Evolutionary conservation across 805 yeast genomes (phyloP), one percentile per base, ranked within the genome.

Genomic region (Metschnikowia chrysomelidarum): DNA sequence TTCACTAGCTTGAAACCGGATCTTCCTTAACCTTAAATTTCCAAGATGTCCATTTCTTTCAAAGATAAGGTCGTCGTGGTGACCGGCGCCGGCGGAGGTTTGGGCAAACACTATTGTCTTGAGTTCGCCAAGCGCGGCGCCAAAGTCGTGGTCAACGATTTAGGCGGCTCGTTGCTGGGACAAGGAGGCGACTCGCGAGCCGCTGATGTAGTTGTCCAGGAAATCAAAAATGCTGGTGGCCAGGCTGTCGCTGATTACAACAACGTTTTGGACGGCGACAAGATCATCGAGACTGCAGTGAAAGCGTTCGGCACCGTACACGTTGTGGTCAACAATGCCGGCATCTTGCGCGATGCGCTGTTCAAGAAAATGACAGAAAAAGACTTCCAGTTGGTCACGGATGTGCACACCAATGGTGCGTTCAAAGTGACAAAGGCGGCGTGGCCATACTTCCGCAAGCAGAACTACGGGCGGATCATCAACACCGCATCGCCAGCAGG

Each of bases 401-500:
- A 82, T 48, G 97, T 91, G 30, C 98, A 91, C 65, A 71, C 93
- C 40, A 84, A 78, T 51, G 98, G 97, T 51, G 86, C 96, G 11
- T 91, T 75, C 65, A 80, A 78, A 65, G 78, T 86, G 36, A 80
- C 95, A 28, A 74, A 75, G 50, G 89, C 95, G 15, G 96, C 96
- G 24, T 91, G 98, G 98, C 88, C 91, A 7, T 72, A 83, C 57
- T 77, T 91, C 70, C 78, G 78, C 57, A 65, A 84, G 46, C 97
- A 93, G 62, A 76, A 78, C 43, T 91, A 71, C 56, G 98, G 98
- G 46, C 75, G 98, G 51, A 75, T 91, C 50, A 64, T 91, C 52
- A 89, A 87, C 73, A 89, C 97, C n/a, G 80, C 95, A 18, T 88
- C 96, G 4, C 96, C 98, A 4, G 98, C 98, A 22, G 98, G 98